phyloP scores from a whole-genome alignment of 2,329 filamentous ascomycete species.

The Epicoccum sorghinum region DNA sequence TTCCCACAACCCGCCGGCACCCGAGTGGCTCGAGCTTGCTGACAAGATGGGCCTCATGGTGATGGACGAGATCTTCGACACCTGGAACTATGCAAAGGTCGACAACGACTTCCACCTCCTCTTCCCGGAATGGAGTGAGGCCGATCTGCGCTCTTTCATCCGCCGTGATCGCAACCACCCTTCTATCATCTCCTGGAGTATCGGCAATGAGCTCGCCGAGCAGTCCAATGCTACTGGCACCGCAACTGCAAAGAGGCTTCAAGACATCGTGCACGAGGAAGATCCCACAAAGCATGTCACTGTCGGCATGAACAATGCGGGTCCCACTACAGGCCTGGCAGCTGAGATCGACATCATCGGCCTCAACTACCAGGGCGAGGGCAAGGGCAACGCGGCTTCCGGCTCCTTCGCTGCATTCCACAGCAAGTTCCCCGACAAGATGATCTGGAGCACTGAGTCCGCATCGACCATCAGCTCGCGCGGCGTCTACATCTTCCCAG shows the following conservation, averaged over 20 bases:
- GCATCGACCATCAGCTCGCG: slow-evolving; percentile 56
- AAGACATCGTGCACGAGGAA: slow-evolving; percentile 54
- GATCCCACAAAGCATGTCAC: slow-evolving; percentile 57
- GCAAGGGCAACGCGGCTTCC: slow-evolving; percentile 44
- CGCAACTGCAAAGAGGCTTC: slow-evolving; percentile 45
- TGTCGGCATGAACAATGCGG: slow-evolving; percentile 56
- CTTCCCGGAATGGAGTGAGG: slow-evolving; percentile 60
- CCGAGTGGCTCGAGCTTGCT: slow-evolving; percentile 58
- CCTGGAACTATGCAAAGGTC: slow-evolving; percentile 54
- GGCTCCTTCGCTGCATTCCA: slow-evolving; percentile 56
- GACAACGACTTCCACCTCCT: slow-evolving; percentile 59
- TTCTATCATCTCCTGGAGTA: slow-evolving; percentile 59
- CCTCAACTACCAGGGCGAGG: slow-evolving; percentile 64
- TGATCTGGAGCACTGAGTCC: slow-evolving; percentile 44
- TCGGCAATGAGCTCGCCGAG: slow-evolving; percentile 61
- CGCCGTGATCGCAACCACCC: slow-evolving; percentile 62
- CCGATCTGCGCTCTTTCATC: slow-evolving; percentile 58
- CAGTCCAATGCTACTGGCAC: slow-evolving; percentile 49
- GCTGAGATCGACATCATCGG: slow-evolving; percentile 55
- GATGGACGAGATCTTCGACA: slow-evolving; percentile 61
- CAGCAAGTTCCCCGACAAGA: slow-evolving; percentile 54
- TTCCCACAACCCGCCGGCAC: slow-evolving; percentile 61
- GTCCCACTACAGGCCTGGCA: slow-evolving; percentile 49
- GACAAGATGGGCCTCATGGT: slow-evolving; percentile 59
- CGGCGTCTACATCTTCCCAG: slow-evolving; percentile 61